Evolutionary conservation across 2,329 filamentous ascomycete genomes (phyloP), one percentile per base, ranked within the genome.

Genomic region (Aspergillus sp.): DNA sequence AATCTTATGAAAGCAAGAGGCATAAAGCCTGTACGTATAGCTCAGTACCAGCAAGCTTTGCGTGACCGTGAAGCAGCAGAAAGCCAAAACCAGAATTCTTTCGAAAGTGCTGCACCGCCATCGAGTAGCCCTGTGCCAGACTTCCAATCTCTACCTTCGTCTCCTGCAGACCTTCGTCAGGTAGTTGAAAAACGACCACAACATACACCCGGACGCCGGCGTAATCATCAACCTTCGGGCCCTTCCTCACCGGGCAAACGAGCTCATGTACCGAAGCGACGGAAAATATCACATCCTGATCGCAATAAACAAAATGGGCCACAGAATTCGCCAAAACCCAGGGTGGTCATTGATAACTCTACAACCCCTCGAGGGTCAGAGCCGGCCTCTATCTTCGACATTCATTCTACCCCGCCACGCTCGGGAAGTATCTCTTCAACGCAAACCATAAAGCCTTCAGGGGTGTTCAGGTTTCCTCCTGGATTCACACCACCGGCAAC

Each of bases 1-100:
- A 60, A 51, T 30, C 62, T 62, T 34, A 60, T 73, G 54, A 67
- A 61, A 41, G 62, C 60, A 32, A 52, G 70, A 39, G 72, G 73
- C 2, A 37, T 74, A 7, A 67, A 63, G 40, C 71, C 73, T 9
- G 55, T 75, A 10, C 67, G 64, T 12, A 56, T 67, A 30, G 40
- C 53, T 49, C 43, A 55, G 39, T 39, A 56, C 31, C 45, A 47
- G 12, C 42, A 56, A 29, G 42, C 41, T 28, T 44, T 40, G 32
- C 41, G 43, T 37, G 40, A 46, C 12, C 13, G 44, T 33, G 41
- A 46, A 39, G 42, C 37, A 10, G 37, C 50, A 11, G 59, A 64
- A 30, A 62, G 58, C 36, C 62, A 66, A 43, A 56, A 51, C 11
- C 54, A 65, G 31, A 58, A 65, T 13, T 59, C 59, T 39, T 57